A percentile compares a stretch with the other conserved stretches of the same genome.
phyloP scores from a whole-genome alignment of 2,329 filamentous ascomycete species.

The Pseudogymnoascus sp. region DNA sequence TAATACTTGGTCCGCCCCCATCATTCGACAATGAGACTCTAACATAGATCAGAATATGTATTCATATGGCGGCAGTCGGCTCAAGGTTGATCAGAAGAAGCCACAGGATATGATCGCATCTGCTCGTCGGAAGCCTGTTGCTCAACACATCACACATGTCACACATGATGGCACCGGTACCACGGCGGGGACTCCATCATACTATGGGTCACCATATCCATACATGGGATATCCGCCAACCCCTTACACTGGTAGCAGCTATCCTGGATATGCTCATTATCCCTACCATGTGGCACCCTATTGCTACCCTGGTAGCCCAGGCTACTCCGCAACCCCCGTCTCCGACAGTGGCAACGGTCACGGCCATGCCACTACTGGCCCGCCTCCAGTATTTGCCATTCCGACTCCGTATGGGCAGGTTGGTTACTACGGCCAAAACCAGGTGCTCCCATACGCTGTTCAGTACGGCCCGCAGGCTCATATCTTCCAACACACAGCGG shows the following conservation, averaged over 20 bases:
- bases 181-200: not conserved
- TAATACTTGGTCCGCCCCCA: constrained; percentile 14
- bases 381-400: constrained; percentile 6
- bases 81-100: constrained; percentile 27
- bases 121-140: constrained; percentile 2
- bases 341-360: not conserved
- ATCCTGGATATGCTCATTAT: not conserved
- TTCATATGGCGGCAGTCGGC: constrained; percentile 19
- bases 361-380: not conserved
- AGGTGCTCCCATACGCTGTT: constrained; percentile 3
- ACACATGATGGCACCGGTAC: not conserved
- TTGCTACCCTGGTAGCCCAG: not conserved
- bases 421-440: not conserved
- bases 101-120: constrained; percentile 17
- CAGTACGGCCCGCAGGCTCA: constrained; percentile 4
- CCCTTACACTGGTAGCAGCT: not conserved
- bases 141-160: not conserved
- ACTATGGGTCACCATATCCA: not conserved
- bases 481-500: not conserved
- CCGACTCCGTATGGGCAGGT: not conserved
- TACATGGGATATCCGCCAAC: constrained; percentile 4
- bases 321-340: not conserved
- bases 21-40: not conserved
- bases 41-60: constrained; percentile 20
- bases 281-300: not conserved